phyloP scores from a whole-genome alignment of 176 grass and related monocot genomes.

The Bolboschoenus planiculmis region DNA sequence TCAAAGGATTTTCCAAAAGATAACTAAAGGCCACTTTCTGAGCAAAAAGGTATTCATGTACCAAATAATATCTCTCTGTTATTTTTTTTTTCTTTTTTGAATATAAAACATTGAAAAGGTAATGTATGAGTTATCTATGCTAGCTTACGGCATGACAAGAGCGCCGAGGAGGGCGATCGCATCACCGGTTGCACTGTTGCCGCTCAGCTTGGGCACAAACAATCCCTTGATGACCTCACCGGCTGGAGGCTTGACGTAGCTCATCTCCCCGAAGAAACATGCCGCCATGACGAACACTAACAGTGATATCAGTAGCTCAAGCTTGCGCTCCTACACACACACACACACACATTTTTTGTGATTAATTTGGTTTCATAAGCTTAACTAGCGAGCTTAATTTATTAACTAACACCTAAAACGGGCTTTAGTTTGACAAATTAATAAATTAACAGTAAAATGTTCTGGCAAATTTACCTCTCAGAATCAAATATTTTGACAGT shows the following conservation, averaged over 20 bases:
- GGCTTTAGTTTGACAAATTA: background rate
- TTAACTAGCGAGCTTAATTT: background rate
- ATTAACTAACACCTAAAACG: background rate
- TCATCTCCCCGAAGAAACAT: constrained; percentile 60
- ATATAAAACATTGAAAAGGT: background rate
- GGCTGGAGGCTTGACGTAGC: constrained; percentile 45
- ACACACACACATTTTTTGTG: background rate
- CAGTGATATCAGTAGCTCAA: constrained; percentile 48
- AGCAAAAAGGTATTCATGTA: background rate
- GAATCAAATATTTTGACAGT: background rate
- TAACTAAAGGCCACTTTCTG: background rate
- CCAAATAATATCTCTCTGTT: background rate
- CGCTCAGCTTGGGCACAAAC: constrained; percentile 50
- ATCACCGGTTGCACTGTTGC: constrained; percentile 40
- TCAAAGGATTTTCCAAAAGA: background rate
- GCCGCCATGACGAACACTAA: constrained; percentile 53
- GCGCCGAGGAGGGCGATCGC: constrained; percentile 50
- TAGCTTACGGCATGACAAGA: constrained; percentile 62
- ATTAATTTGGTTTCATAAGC: background rate
- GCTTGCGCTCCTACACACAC: constrained; percentile 38
- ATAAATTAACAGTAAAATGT: too few species aligned
- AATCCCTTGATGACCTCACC: constrained; percentile 47
- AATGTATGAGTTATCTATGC: background rate
- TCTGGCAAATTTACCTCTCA: background rate
- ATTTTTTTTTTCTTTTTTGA: background rate